These are phyloP conservation scores for Xylariaceae sp. DNA, from an alignment of 2,329 filamentous ascomycete genomes.

Conservation along the genomic window DNA sequence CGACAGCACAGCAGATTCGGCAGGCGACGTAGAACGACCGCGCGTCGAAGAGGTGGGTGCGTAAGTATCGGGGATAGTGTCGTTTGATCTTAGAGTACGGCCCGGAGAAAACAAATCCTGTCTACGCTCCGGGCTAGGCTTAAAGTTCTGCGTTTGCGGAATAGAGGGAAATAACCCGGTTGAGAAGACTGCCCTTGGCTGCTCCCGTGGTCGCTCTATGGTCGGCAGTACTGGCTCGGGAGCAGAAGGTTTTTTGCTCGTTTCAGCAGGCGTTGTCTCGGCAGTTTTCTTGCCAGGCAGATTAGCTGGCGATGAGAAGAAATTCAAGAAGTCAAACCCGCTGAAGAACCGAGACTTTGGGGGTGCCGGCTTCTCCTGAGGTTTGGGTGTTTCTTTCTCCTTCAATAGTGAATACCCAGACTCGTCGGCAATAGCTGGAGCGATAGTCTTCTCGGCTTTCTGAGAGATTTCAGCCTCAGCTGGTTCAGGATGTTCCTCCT, in stretches of 20 bases:
- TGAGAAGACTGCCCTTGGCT: constrained; percentile 27
- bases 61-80: constrained; percentile 28
- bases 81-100: constrained; percentile 20
- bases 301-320: constrained; percentile 56
- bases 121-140: constrained; percentile 31
- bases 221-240: constrained; percentile 4
- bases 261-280: constrained; percentile 11
- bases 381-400: constrained; percentile 17
- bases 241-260: constrained; percentile 10
- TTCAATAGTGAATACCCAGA: constrained; percentile 44
- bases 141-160: constrained; percentile 33
- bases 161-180: constrained; percentile 32
- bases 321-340: constrained; percentile 49
- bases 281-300: constrained; percentile 34
- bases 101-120: constrained; percentile 38
- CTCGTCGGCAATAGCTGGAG: constrained; percentile 10
- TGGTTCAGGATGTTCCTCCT: too few species aligned
- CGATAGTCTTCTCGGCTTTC: neutral
- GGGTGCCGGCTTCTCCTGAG: constrained; percentile 22
- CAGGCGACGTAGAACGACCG: constrained; percentile 7
- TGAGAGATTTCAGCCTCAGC: too few species aligned
- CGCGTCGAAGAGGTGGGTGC: constrained; percentile 18
- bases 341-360: constrained; percentile 28
- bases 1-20: constrained; percentile 18
- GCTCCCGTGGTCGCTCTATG: constrained; percentile 23